These are phyloP conservation scores for Candida nitratophila DNA, from an alignment of 805 yeast genomes.

Conservation along the genomic window DNA sequence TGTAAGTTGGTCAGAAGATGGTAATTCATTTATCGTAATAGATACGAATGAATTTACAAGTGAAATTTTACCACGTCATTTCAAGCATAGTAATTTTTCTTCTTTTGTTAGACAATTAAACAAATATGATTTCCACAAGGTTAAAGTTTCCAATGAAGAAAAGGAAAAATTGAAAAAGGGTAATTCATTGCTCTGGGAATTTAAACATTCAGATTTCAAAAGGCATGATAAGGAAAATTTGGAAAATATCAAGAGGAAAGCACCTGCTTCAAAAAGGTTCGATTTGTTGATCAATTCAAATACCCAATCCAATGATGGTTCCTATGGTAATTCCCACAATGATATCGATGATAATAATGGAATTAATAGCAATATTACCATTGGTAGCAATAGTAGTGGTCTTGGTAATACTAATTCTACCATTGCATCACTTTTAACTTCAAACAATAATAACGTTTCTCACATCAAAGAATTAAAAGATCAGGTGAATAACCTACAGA, in stretches of 20 bases:
- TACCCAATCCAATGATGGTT: no score
- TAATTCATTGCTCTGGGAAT: constrained; percentile 70
- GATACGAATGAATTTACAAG: constrained; percentile 90
- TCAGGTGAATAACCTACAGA: constrained; percentile 22
- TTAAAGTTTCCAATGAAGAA: constrained; percentile 59
- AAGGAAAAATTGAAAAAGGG: constrained; percentile 58
- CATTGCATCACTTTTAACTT: background rate
- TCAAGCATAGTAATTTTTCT: constrained; percentile 92
- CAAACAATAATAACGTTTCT: background rate
- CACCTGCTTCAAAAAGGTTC: constrained; percentile 46
- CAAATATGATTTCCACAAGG: constrained; percentile 96
- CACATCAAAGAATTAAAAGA: constrained; percentile 20
- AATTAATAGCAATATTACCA: background rate
- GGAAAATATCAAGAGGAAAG: constrained; percentile 82
- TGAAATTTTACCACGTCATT: constrained; percentile 82
- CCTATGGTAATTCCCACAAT: no score
- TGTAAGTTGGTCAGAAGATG: constrained; percentile 81
- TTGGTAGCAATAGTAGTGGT: constrained; percentile 1
- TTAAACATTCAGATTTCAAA: constrained; percentile 83
- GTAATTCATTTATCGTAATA: constrained; percentile 81
- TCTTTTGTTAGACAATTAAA: constrained; percentile 92
- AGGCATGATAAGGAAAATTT: constrained; percentile 70
- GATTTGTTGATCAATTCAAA: constrained; percentile 4
- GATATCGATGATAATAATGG: background rate
- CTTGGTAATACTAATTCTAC: background rate